These are phyloP conservation scores for Nannochloropsis oceanica DNA, from an alignment of 108 stramenopile genomes.

Conservation along the genomic window DNA sequence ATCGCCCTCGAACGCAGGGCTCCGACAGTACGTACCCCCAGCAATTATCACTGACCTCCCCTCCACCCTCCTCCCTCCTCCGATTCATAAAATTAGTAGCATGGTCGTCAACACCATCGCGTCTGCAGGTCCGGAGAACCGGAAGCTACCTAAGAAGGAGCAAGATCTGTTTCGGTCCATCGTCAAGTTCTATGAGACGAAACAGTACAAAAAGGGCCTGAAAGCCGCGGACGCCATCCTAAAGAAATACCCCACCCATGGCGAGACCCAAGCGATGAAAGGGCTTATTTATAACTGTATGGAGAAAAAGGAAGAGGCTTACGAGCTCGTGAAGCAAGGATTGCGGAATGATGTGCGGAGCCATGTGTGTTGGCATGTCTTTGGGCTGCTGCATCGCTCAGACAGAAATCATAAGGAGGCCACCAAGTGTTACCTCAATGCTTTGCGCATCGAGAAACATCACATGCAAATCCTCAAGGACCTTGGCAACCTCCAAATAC, in stretches of 20 bases:
- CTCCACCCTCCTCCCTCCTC: neutral
- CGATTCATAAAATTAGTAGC: neutral
- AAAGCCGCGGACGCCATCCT: conserved; percentile 52
- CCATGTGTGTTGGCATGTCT: conserved; percentile 99
- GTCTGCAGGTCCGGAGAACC: conserved; percentile 26
- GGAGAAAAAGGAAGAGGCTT: conserved; percentile 55
- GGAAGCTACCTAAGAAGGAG: conserved; percentile 82
- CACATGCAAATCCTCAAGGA: conserved; percentile 90
- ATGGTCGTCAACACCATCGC: neutral
- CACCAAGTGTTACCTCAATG: conserved; percentile 95
- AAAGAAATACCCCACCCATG: conserved; percentile 87
- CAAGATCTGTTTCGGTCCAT: conserved; percentile 71
- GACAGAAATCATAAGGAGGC: conserved; percentile 88
- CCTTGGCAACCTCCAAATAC: conserved; percentile 52
- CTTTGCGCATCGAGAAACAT: conserved; percentile 69
- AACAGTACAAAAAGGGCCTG: conserved; percentile 94
- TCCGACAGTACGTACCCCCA: too few species aligned
- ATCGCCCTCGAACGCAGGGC: too few species aligned
- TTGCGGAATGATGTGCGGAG: conserved; percentile 75
- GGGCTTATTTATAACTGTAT: conserved; percentile 69
- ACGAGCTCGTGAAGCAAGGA: conserved; percentile 73
- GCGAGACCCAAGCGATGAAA: conserved; percentile 93
- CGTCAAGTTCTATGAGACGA: conserved; percentile 79
- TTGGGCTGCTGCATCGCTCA: conserved; percentile 80
- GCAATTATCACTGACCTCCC: neutral